A percentile compares a stretch with the other conserved stretches of the same genome.
phyloP scores from a whole-genome alignment of 352 stramenopile genomes.

The Phytophthora vignae region DNA sequence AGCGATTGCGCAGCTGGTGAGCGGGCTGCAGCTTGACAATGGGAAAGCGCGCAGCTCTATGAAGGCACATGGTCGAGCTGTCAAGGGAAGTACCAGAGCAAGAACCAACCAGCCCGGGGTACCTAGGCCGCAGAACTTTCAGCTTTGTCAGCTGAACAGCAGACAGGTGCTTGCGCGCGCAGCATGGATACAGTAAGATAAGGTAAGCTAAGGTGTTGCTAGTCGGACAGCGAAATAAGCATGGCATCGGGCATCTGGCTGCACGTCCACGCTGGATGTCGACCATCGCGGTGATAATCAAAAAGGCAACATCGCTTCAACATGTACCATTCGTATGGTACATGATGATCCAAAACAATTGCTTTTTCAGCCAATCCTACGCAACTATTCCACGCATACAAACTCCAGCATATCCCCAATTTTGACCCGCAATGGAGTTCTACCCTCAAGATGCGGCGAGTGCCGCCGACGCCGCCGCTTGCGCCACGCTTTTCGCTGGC shows the following conservation, averaged over 20 bases:
- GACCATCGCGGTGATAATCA: conserved; percentile 1
- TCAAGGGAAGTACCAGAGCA: background rate
- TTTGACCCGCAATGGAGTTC: conserved; percentile 54
- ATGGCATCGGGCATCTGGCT: background rate
- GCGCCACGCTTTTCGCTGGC: conserved; percentile 49
- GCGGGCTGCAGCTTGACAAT: conserved; percentile 15
- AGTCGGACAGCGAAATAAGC: background rate
- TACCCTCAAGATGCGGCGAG: conserved; percentile 38
- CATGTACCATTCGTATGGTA: background rate
- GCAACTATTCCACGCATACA: conserved; percentile 1
- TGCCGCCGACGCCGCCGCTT: conserved; percentile 37
- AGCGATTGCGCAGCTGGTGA: conserved; percentile 12
- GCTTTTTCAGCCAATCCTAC: background rate
- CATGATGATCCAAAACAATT: background rate
- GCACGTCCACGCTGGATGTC: background rate
- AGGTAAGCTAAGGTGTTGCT: background rate
- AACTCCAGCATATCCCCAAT: conserved; percentile 4
- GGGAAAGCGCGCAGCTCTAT: conserved; percentile 15
- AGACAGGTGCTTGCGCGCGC: background rate
- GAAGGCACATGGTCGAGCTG: conserved; percentile 7
- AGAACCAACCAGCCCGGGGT: background rate
- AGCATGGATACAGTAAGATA: background rate
- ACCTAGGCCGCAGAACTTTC: background rate
- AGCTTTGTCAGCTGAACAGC: background rate
- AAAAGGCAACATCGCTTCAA: too few species aligned